Conservation (phyloP, 176 grass and related monocot species). For the Rhynchospora pubera region DNA sequence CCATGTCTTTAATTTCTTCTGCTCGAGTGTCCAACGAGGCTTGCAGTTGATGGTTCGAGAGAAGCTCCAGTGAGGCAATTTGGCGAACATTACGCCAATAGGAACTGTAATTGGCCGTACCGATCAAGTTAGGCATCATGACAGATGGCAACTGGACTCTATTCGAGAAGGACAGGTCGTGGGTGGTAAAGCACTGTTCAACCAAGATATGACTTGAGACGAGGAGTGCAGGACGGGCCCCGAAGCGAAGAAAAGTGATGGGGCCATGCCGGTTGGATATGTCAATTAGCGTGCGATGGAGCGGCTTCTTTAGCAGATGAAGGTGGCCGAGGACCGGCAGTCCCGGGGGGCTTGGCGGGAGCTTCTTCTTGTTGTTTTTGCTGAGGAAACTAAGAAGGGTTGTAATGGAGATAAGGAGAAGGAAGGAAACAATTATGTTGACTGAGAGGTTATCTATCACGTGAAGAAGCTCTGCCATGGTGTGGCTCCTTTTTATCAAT, state of each 20-base stretch:
- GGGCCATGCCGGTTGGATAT: conserved; percentile 32
- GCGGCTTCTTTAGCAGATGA: conserved; percentile 51
- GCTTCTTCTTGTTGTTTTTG: background rate
- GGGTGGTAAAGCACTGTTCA: conserved; percentile 35
- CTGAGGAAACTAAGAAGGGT: background rate
- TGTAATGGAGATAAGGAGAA: background rate
- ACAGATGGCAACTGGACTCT: conserved; percentile 35
- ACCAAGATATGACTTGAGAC: conserved; percentile 22
- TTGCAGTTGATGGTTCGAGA: conserved; percentile 27
- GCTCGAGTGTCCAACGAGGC: conserved; percentile 11
- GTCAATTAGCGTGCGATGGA: conserved; percentile 32
- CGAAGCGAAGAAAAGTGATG: conserved; percentile 37
- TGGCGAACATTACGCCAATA: conserved; percentile 58
- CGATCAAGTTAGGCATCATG: conserved; percentile 30
- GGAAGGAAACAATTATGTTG: background rate
- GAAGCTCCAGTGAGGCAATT: conserved; percentile 40
- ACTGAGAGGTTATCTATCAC: background rate
- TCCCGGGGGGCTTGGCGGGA: conserved; percentile 5
- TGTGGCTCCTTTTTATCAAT: no score
- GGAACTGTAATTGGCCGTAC: conserved; percentile 31
- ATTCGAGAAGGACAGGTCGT: conserved; percentile 59
- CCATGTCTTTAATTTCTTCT: conserved; percentile 21
- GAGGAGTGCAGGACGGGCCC: conserved; percentile 34
- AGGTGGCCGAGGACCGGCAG: conserved; percentile 13
- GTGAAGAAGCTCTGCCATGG: no score